Evolutionary conservation across 2,329 filamentous ascomycete genomes (phyloP).

Genomic region (Leptographium wingfieldii): DNA sequence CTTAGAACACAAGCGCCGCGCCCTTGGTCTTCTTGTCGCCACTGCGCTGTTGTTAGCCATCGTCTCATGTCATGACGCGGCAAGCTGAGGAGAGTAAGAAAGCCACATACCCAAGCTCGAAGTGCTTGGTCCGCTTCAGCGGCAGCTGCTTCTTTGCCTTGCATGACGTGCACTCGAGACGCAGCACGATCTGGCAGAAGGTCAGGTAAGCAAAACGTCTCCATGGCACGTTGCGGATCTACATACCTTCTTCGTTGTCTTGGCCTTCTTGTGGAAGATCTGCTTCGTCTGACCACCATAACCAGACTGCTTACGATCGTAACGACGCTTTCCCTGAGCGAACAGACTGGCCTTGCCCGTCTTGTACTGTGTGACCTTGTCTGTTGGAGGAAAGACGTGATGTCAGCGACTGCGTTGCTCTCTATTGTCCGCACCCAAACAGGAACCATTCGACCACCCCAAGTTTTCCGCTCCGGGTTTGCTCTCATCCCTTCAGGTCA

Average conservation of each 20-base stretch:
- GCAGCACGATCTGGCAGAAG: constrained; percentile 62
- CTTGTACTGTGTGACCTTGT: constrained; percentile 74
- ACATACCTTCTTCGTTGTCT: constrained; percentile 90
- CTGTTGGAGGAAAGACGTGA: constrained; percentile 23
- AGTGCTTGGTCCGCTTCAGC: constrained; percentile 99
- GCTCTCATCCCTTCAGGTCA: background rate
- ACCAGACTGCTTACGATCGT: constrained; percentile 82
- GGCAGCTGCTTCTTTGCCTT: constrained; percentile 97
- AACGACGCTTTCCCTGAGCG: constrained; percentile 95
- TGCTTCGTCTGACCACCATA: constrained; percentile 99
- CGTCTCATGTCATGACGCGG: too few relatives aligned
- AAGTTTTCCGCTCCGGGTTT: background rate
- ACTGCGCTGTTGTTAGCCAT: constrained; percentile 43
- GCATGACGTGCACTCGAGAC: constrained; percentile 94
- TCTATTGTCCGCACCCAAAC: background rate
- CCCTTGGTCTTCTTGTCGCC: constrained; percentile 99
- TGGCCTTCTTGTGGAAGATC: constrained; percentile 99
- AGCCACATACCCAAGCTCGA: constrained; percentile 83
- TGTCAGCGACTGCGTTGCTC: background rate
- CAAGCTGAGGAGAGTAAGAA: constrained; percentile 1
- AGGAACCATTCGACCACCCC: background rate
- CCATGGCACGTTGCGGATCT: background rate
- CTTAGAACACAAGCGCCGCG: constrained; percentile 98
- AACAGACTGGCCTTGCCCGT: constrained; percentile 24
- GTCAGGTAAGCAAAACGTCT: background rate